Base-by-base conservation (phyloP, 2,329 filamentous ascomycete genomes). In the Penicillium sp. region DNA sequence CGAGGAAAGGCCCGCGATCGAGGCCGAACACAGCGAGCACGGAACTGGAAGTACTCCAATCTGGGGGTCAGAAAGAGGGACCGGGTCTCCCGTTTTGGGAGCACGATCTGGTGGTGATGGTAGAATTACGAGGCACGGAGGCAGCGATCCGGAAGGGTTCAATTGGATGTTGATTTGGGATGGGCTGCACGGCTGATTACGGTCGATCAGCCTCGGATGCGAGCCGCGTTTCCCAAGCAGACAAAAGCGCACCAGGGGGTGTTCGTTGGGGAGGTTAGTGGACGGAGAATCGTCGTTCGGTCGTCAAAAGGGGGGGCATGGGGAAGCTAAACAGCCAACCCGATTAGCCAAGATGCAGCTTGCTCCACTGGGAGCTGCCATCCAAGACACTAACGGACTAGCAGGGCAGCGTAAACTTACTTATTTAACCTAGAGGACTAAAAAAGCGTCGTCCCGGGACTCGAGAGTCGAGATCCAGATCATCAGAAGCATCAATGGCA, bases 361-460 rank as follows among this genome's bases (percentile, higher is more conserved):
- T 60, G 63, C 63, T 69, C 71, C 71, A 73, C 71, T 52, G 33
- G 43, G 46, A 73, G 68, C 70, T 72, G 64, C 68, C 68, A 71
- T 55, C 60, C 60, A 65, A 61, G 62, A 64, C 63, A 62, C 63
- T 62, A 65, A 56, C 22, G 14, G 37, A 39, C 49, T 39, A 37
- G 35, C 35, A 14, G 35, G 35, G 18, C n/a, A 18, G 41, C 41
- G 24, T 18, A 18, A 19, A 13, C 18, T 22, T 22, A 22, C 13
- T 22, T 6, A 50, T 10, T 14, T 36, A 22, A 36, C 16, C 16
- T 33, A 11, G 46, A 33, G 24, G 18, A 31, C 47, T 35, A 24
- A 50, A 35, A 35, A 10, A 19, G 13, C 11, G 18, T 14, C 13
- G 47, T 10, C 33, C 4, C 22, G 7, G n/a, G 6, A 37, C 40